Base-by-base conservation (phyloP, 164 flowering plant species). In the Saururus chinensis region DNA sequence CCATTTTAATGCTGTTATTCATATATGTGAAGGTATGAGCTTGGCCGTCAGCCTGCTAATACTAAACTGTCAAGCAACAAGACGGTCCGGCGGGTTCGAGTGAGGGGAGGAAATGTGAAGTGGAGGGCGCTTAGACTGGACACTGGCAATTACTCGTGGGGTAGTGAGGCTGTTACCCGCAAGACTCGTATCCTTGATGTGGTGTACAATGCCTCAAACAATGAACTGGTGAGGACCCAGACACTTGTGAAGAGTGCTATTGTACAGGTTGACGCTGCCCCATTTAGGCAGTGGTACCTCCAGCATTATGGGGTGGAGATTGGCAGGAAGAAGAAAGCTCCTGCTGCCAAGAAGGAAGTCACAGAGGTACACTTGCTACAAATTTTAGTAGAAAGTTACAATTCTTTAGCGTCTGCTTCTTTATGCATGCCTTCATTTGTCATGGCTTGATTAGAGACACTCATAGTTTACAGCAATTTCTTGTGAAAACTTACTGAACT, bases 241-340 rank as follows among this genome's bases (percentile, higher is more conserved):
- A 81, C 84, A 20, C 57, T 81, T 70, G 84, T 81, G 59, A 83
- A 79, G 81, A 58, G 83, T 62, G 83, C 85, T 3, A 83, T 81
- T 61, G 77, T 81, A 30, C 82, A 83, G 41, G 60, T 58, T 56
- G 86, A 83, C 78, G 86, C 86, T 0, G 83, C 83, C 2, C 85
- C 87, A 1, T 83, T 83, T 68, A 81, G 77, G 72, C 87, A 81
- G 60, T 83, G 85, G 85, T 81, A 80, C 67, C 76, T 80, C 22
- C 82, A 80, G 72, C 88, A 83, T 61, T 83, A 83, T 61, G 88
- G 88, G 19, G 73, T 79, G 53, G 85, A 83, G 1, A 66, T 81
- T 66, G 85, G 85, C 13, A 70, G 85, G 59, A 83, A 83, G 81
- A 83, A 83, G 86, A 83, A 83, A 62, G 26, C 21, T 51, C 25